phyloP scores from a whole-genome alignment of 2,329 filamentous ascomycete genomes.

The Lecanicillium sp. region DNA sequence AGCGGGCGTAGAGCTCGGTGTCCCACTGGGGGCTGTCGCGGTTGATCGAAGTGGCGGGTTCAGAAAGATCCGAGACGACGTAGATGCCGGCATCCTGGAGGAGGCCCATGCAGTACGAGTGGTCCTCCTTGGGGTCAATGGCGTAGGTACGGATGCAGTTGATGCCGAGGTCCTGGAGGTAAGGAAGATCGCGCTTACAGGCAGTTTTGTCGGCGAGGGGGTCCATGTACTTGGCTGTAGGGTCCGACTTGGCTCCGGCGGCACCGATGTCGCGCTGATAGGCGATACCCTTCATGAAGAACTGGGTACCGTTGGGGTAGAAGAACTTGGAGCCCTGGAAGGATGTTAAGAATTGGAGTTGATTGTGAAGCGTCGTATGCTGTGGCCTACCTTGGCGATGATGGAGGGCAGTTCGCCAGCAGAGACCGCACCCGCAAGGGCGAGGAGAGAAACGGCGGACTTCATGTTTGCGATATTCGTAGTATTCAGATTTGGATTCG shows the following conservation, averaged over 20 bases:
- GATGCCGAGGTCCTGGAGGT: slow-evolving; percentile 70
- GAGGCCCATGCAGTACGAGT: slow-evolving; percentile 77
- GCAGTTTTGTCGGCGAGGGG: slow-evolving; percentile 65
- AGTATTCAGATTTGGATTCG: no score
- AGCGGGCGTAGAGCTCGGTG: slow-evolving; percentile 69
- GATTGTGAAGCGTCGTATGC: background rate
- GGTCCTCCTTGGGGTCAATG: slow-evolving; percentile 72
- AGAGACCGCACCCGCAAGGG: slow-evolving; percentile 36
- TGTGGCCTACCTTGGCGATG: slow-evolving; percentile 56
- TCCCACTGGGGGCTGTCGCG: slow-evolving; percentile 76
- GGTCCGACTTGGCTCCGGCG: slow-evolving; percentile 41
- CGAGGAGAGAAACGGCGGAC: slow-evolving; percentile 26
- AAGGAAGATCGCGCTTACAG: slow-evolving; percentile 82
- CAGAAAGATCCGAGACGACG: slow-evolving; percentile 82
- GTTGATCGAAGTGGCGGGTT: slow-evolving; percentile 79
- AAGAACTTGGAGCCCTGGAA: slow-evolving; percentile 77
- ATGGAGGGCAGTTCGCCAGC: slow-evolving; percentile 50
- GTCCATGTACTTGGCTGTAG: slow-evolving; percentile 59
- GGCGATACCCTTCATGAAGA: slow-evolving; percentile 86
- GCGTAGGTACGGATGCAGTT: slow-evolving; percentile 96
- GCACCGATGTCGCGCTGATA: slow-evolving; percentile 78
- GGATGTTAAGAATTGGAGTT: slow-evolving; percentile 1
- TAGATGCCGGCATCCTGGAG: slow-evolving; percentile 87
- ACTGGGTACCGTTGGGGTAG: slow-evolving; percentile 64
- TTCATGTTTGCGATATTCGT: slow-evolving; percentile 15